Base-by-base conservation (phyloP, 768 basidiomycete species). In the Hebeloma cylindrosporum region DNA sequence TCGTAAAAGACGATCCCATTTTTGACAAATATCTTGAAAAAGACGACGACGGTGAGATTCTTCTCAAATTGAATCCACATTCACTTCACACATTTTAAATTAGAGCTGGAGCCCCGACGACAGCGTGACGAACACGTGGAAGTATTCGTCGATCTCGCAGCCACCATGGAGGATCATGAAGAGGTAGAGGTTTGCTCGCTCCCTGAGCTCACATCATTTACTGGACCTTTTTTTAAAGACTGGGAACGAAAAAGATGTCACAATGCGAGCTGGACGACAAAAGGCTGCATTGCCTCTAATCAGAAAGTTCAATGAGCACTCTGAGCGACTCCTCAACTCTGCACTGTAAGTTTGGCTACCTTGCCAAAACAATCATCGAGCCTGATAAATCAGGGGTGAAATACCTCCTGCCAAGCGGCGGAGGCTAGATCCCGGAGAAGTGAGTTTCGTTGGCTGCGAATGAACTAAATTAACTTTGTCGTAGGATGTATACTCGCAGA, bases 261-360 rank as follows among this genome's bases (percentile, higher is more conserved):
- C 96, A 1, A 99, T 98, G 96, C 91, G 91, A 61, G 83, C 95
- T 10, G 96, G 96, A 11, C 79, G 85, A 57, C 88, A 96, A 62
- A 77, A 83, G 38, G 86, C 84, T 26, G 88, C 90, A 9, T 66
- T 99, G 17, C 96, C 96, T 0, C 75, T 98, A 35, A 98, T 99
- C 52, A 78, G 95, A 37, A 89, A 94, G 61, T 98, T 99, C 68
- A 99, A 98, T 58, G 93, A 97, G 59, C 96, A 99, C 63, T 96
- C 93, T 0, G 92, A 95, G 54, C 71, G 93, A 53, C 70, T 97
- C 7, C 69, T 98, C 10, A 85, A 87, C 46, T 83, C 89, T 31
- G 85, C 88, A 4, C 57, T 91, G 88, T 88, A 58, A 54, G 63
- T 34, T 27, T 26, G 42, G 20, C 14, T 30, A 37, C 8, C 20